Conservation (phyloP, 495 filamentous ascomycete genomes). For the Elasticomyces elasticus region DNA sequence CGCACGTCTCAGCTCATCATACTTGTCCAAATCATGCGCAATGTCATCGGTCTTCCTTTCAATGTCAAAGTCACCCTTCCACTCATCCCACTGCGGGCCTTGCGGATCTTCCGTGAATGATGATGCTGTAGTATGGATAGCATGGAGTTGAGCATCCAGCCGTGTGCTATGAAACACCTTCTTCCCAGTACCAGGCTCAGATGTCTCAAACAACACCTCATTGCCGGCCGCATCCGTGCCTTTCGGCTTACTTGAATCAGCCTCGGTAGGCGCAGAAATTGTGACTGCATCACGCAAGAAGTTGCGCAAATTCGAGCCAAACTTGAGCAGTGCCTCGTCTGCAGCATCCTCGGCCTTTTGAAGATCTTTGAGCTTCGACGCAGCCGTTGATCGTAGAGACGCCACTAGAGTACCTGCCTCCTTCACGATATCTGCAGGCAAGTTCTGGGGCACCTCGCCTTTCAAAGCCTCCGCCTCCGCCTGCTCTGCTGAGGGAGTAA, state of each 20-base stretch:
- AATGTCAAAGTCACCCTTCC: constrained; percentile 66
- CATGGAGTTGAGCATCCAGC: constrained; percentile 91
- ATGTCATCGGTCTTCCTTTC: constrained; percentile 82
- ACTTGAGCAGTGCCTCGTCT: constrained; percentile 88
- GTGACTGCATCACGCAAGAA: constrained; percentile 87
- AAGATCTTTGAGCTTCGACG: constrained; percentile 78
- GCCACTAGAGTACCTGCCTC: constrained; percentile 71
- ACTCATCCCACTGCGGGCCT: constrained; percentile 62
- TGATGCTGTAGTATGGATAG: constrained; percentile 76
- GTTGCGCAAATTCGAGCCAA: constrained; percentile 81
- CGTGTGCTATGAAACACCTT: constrained; percentile 85
- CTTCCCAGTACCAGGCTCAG: constrained; percentile 71
- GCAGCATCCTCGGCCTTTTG: constrained; percentile 94
- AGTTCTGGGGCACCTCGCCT: constrained; percentile 37
- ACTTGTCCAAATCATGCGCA: constrained; percentile 70
- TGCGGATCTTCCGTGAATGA: constrained; percentile 77
- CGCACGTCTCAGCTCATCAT: constrained; percentile 73
- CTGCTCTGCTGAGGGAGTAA: constrained; percentile 17
- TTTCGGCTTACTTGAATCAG: constrained; percentile 23
- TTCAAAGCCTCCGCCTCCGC: constrained; percentile 32
- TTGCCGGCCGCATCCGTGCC: constrained; percentile 7
- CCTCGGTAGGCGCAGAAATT: constrained; percentile 41
- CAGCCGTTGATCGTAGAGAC: constrained; percentile 71
- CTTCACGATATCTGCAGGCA: constrained; percentile 39
- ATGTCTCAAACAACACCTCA: constrained; percentile 76